Conservation (phyloP, 768 basidiomycete species). For the Mycena capillaripes region DNA sequence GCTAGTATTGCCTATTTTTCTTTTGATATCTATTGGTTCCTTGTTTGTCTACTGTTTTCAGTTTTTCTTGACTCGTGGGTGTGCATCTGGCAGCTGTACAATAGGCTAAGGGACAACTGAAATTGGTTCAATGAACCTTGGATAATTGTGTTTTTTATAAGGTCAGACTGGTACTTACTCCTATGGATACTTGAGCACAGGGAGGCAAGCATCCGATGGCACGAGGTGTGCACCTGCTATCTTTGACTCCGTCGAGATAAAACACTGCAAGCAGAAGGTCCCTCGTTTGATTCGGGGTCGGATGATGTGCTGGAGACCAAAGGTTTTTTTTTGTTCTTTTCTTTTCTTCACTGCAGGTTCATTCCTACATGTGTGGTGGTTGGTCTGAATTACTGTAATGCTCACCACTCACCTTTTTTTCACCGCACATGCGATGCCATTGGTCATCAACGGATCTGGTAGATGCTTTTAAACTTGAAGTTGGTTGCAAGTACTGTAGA, state of each 20-base stretch:
- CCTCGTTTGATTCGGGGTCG: neutral
- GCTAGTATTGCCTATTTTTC: too few species aligned
- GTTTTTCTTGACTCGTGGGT: too few species aligned
- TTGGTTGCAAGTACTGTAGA: too few species aligned
- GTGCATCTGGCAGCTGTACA: too few species aligned
- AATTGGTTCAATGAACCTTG: neutral
- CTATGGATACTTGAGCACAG: neutral
- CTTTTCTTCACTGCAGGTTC: too few species aligned
- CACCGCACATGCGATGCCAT: too few species aligned
- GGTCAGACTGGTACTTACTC: neutral
- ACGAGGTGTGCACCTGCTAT: neutral
- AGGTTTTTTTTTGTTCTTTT: neutral
- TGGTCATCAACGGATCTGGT: too few species aligned
- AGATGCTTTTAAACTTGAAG: too few species aligned
- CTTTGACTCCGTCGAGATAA: neutral
- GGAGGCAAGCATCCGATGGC: neutral
- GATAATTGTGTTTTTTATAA: neutral
- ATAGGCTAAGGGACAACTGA: too few species aligned
- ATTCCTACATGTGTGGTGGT: too few species aligned
- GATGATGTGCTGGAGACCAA: neutral
- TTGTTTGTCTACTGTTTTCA: neutral
- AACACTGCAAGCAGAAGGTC: neutral
- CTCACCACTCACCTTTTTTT: too few species aligned
- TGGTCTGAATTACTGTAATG: too few species aligned
- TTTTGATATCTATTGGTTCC: neutral